Conservation (phyloP, 176 grass and related monocot genomes). For the Carex kokanica region DNA sequence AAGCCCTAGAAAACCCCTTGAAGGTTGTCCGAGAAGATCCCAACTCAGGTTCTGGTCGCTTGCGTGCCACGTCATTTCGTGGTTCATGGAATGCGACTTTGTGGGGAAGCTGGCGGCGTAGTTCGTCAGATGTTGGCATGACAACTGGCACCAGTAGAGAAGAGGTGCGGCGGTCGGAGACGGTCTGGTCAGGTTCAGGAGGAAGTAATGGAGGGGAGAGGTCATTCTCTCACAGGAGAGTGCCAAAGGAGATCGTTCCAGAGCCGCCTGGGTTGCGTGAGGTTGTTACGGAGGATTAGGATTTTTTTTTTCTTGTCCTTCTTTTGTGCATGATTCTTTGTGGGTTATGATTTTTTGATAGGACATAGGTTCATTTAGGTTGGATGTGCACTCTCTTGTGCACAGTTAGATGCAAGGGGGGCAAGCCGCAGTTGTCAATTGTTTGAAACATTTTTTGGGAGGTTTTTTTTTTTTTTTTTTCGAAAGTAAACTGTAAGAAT, state of each 20-base stretch:
- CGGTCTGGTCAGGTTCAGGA: conserved; percentile 53
- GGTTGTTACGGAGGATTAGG: conserved; percentile 51
- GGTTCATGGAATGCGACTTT: conserved; percentile 96
- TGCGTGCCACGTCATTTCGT: conserved; percentile 82
- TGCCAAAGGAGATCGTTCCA: conserved; percentile 75
- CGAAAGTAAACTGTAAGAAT: conserved; percentile 22
- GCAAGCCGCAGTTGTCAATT: conserved; percentile 17
- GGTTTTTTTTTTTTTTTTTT: conserved; percentile 9
- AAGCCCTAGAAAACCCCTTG: conserved; percentile 86
- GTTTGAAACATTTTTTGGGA: conserved; percentile 13
- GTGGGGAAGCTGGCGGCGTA: conserved; percentile 86
- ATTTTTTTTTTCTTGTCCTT: not conserved
- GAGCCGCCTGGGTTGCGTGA: conserved; percentile 74
- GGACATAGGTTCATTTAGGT: conserved; percentile 18
- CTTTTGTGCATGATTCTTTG: conserved; percentile 32
- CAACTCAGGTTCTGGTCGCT: conserved; percentile 53
- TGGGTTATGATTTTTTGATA: conserved; percentile 24
- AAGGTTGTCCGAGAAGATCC: conserved; percentile 95
- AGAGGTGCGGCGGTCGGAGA: conserved; percentile 60
- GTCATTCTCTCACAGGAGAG: conserved; percentile 70
- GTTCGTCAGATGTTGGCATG: conserved; percentile 69
- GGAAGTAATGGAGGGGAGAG: conserved; percentile 86
- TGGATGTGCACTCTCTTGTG: conserved; percentile 18
- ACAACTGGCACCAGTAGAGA: conserved; percentile 19
- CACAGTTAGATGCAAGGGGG: not conserved